Evolutionary conservation across 805 yeast species (phyloP).

Genomic region (Candida railenensis): DNA sequence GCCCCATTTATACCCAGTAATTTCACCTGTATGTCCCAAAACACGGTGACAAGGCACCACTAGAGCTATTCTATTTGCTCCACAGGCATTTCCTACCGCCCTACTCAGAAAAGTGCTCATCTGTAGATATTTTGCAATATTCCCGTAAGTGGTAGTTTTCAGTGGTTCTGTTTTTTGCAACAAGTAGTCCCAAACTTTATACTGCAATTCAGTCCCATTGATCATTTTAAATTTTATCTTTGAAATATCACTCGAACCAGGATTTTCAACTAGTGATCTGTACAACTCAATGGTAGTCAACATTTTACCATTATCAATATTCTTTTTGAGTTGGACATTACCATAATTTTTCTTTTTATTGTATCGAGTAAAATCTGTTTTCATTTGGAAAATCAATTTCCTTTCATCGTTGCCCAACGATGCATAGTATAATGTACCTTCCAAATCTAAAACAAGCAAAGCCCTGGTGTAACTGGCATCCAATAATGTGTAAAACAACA

Average conservation of each 20-base stretch:
- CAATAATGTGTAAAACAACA: conserved; percentile 14
- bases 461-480: conserved; percentile 9
- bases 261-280: conserved; percentile 11
- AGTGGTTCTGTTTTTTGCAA: conserved; percentile 23
- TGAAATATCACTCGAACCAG: conserved; percentile 4
- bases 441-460: conserved; percentile 14
- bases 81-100: conserved; percentile 42
- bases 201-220: conserved; percentile 40
- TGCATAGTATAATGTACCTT: conserved; percentile 19
- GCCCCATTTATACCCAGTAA: conserved; percentile 43
- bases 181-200: conserved; percentile 36
- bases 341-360: conserved; percentile 3
- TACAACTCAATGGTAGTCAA: conserved; percentile 10
- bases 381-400: conserved; percentile 8
- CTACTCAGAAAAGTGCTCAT: conserved; percentile 26
- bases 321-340: conserved; percentile 1
- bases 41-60: conserved; percentile 47
- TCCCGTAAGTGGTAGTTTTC: conserved; percentile 26
- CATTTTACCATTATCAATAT: neutral
- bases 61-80: conserved; percentile 37
- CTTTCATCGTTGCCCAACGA: conserved; percentile 15
- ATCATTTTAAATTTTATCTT: conserved; percentile 18
- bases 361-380: conserved; percentile 11
- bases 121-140: conserved; percentile 29
- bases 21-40: conserved; percentile 23